A percentile compares a stretch with the other conserved stretches of the same genome.
phyloP scores from a whole-genome alignment of 257 asterid species.

The Solanum rostratum region DNA sequence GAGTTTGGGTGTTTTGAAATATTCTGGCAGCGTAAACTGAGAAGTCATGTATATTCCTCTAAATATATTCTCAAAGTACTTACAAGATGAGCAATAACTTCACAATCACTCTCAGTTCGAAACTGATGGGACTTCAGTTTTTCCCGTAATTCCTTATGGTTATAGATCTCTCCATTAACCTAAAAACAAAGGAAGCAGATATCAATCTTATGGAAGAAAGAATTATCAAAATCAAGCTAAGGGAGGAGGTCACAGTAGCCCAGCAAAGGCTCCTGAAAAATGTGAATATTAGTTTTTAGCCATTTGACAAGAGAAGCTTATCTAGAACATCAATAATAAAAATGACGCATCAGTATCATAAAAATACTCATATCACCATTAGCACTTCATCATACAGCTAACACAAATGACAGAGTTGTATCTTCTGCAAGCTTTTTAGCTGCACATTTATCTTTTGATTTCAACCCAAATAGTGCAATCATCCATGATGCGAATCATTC shows the following conservation, averaged over 20 bases:
- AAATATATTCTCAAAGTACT: conserved; percentile 13
- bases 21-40: background rate
- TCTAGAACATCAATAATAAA: background rate
- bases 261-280: background rate
- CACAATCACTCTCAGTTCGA: conserved; percentile 97
- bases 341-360: background rate
- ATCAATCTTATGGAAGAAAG: background rate
- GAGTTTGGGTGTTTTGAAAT: background rate
- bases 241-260: background rate
- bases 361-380: background rate
- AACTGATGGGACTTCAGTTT: conserved; percentile 63
- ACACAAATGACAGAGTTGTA: background rate
- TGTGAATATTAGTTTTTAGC: background rate
- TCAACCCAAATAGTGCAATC: background rate
- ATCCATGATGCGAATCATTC: background rate
- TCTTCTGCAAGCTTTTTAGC: background rate
- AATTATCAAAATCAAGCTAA: background rate
- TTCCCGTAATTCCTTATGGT: conserved; percentile 70
- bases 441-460: background rate
- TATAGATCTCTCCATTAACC: conserved; percentile 99
- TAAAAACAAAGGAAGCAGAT: conserved; percentile 14
- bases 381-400: background rate
- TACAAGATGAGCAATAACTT: conserved; percentile 98
- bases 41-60: background rate
- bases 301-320: background rate